Evolutionary conservation across 2,329 filamentous ascomycete species (phyloP).

Genomic region (Amauroascus niger): DNA sequence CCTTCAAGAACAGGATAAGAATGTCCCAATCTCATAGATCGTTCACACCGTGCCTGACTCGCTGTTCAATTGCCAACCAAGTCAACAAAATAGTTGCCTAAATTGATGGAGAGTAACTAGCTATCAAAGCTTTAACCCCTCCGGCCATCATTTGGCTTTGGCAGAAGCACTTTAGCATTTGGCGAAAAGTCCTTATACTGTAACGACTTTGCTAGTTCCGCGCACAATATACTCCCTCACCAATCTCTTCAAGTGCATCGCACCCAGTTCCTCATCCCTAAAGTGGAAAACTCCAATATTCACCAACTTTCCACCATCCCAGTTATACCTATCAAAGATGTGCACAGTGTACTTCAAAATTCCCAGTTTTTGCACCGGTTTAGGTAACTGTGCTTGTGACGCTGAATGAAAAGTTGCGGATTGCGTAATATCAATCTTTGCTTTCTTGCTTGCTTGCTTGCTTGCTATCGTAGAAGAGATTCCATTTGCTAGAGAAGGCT

Average conservation of each 20-base stretch:
- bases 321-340: neutral
- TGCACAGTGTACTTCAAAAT: neutral
- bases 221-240: neutral
- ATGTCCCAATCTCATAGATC: too few species aligned
- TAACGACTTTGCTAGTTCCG: neutral
- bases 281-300: neutral
- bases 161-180: neutral
- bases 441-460: neutral
- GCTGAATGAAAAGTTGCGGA: neutral
- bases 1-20: too few species aligned
- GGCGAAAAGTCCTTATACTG: neutral
- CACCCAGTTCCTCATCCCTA: neutral
- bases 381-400: neutral
- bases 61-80: too few species aligned
- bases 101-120: too few species aligned
- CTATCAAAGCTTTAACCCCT: neutral
- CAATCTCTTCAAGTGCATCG: neutral
- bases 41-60: too few species aligned
- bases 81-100: too few species aligned
- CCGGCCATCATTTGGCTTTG: neutral
- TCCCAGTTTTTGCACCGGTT: neutral
- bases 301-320: neutral
- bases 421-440: neutral
- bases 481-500: neutral
- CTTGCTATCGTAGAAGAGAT: neutral